These are phyloP conservation scores for Tuber borchii DNA, from an alignment of 495 filamentous ascomycete species.

Conservation along the genomic window DNA sequence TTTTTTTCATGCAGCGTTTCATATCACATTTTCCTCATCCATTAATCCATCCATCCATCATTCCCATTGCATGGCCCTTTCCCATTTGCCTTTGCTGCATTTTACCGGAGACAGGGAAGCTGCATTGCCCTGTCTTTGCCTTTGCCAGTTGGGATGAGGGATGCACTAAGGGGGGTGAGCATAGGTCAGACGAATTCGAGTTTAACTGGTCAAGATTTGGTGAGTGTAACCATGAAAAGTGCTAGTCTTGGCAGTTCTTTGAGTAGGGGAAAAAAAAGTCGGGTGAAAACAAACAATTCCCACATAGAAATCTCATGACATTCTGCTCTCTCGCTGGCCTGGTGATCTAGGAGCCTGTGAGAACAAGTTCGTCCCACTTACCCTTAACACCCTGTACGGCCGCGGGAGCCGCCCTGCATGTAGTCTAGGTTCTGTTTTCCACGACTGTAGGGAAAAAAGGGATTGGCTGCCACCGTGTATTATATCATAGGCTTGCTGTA, in stretches of 20 bases:
- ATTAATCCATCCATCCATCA: neutral
- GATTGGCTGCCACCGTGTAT: neutral
- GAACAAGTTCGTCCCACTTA: too few species aligned
- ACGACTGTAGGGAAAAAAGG: neutral
- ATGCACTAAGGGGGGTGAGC: neutral
- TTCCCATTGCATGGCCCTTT: neutral
- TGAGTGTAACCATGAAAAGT: too few species aligned
- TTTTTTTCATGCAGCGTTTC: neutral
- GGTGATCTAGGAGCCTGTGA: too few species aligned
- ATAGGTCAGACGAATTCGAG: too few species aligned
- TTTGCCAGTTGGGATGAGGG: constrained; percentile 5
- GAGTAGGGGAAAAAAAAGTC: too few species aligned
- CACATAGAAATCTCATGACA: too few species aligned
- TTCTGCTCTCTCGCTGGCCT: too few species aligned
- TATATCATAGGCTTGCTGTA: neutral
- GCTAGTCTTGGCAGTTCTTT: too few species aligned
- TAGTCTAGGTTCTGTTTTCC: neutral
- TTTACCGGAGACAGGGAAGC: neutral
- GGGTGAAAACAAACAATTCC: too few species aligned
- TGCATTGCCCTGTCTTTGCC: neutral
- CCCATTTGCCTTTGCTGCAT: neutral
- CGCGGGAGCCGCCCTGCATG: constrained; percentile 36
- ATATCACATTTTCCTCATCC: neutral
- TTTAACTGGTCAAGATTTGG: too few species aligned
- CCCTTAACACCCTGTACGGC: constrained; percentile 12